These are phyloP conservation scores for Phytophthora pistaciae DNA, from an alignment of 352 stramenopile species.

Conservation along the genomic window DNA sequence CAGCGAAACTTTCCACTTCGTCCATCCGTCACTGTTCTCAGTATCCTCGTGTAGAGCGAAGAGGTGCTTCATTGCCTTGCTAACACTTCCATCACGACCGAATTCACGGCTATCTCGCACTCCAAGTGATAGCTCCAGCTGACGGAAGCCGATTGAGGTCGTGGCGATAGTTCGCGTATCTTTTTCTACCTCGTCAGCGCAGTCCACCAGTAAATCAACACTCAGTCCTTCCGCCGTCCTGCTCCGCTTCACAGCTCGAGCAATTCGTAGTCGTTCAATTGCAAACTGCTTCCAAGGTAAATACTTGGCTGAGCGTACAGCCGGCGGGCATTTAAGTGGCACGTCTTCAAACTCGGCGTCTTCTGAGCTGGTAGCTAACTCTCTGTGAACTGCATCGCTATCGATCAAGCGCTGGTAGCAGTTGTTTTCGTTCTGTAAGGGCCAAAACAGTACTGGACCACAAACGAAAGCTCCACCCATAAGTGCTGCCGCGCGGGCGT, in stretches of 20 bases:
- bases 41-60: conserved; percentile 17
- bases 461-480: conserved; percentile 3
- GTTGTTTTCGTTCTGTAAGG: conserved; percentile 9
- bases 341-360: conserved; percentile 8
- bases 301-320: conserved; percentile 50
- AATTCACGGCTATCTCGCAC: conserved; percentile 11
- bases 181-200: conserved; percentile 25
- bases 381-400: conserved; percentile 10
- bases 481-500: conserved; percentile 27
- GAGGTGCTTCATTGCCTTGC: conserved; percentile 17
- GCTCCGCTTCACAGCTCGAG: conserved; percentile 38
- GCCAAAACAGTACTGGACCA: conserved; percentile 34
- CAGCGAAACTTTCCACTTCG: conserved; percentile 21
- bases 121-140: conserved; percentile 47
- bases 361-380: conserved; percentile 5
- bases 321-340: conserved; percentile 3
- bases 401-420: conserved; percentile 26
- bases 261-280: conserved; percentile 52
- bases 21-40: background rate
- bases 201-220: conserved; percentile 7
- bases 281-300: conserved; percentile 73
- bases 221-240: conserved; percentile 13
- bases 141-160: conserved; percentile 22
- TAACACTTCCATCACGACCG: background rate
- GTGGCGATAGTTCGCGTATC: conserved; percentile 36